These are phyloP conservation scores for Extremus antarcticus DNA, from an alignment of 495 filamentous ascomycete genomes.

Conservation along the genomic window DNA sequence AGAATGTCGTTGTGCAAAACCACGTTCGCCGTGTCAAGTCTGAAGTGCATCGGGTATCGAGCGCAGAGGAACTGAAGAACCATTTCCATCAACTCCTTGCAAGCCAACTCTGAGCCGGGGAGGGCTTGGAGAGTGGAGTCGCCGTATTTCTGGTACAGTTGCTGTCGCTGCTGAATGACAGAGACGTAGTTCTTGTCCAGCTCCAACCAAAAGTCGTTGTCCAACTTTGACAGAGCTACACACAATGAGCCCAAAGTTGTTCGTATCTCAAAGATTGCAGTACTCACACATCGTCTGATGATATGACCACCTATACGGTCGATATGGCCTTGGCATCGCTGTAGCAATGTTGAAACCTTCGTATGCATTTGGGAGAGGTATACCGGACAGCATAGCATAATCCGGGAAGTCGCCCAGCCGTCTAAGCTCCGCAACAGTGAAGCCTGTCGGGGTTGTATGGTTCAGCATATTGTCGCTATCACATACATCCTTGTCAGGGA, in stretches of 20 bases:
- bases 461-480: conserved; percentile 16
- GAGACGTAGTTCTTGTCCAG: conserved; percentile 64
- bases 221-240: conserved; percentile 65
- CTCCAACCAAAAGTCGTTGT: conserved; percentile 87
- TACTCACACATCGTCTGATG: conserved; percentile 88
- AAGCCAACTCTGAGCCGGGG: conserved; percentile 70
- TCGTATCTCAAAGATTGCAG: too few species aligned
- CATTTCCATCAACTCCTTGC: conserved; percentile 90
- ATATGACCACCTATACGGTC: conserved; percentile 80
- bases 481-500: conserved; percentile 19
- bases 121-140: conserved; percentile 53
- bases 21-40: conserved; percentile 45
- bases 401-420: conserved; percentile 73
- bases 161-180: conserved; percentile 62
- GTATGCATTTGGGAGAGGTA: conserved; percentile 58
- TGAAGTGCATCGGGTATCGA: conserved; percentile 74
- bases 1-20: conserved; percentile 65
- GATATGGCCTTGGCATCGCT: conserved; percentile 34
- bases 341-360: conserved; percentile 40
- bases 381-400: conserved; percentile 66
- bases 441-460: conserved; percentile 43
- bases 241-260: too few species aligned
- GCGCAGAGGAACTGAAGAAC: conserved; percentile 64
- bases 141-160: conserved; percentile 54
- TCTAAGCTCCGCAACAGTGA: conserved; percentile 60